phyloP scores from a whole-genome alignment of 192 early-diverging fungal genomes.

The Entomortierella beljakovae region DNA sequence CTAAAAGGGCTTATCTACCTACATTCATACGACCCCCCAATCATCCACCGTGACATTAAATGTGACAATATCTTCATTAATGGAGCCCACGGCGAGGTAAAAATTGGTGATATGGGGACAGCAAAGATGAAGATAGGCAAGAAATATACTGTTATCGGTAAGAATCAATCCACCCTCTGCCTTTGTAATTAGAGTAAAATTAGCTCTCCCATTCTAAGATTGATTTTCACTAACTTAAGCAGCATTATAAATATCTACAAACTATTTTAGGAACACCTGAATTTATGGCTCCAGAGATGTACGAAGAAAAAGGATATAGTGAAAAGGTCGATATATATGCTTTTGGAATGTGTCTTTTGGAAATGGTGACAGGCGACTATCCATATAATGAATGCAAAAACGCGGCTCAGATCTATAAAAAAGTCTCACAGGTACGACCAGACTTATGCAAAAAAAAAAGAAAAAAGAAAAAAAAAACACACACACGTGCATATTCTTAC shows the following conservation, averaged over 20 bases:
- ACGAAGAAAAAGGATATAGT: conserved; percentile 84
- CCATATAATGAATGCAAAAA: conserved; percentile 87
- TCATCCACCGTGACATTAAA: conserved; percentile 87
- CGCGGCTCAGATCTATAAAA: conserved; percentile 83
- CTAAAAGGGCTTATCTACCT: conserved; percentile 82
- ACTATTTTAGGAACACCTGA: conserved; percentile 70
- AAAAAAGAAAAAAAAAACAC: too few species aligned
- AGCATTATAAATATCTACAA: background rate
- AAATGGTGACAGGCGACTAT: conserved; percentile 89
- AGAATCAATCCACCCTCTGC: too few species aligned
- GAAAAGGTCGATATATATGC: conserved; percentile 91
- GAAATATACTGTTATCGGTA: conserved; percentile 86
- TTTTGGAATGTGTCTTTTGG: conserved; percentile 85
- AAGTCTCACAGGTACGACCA: conserved; percentile 71
- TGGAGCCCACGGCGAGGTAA: conserved; percentile 85
- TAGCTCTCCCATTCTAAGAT: conserved; percentile 9
- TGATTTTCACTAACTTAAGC: background rate
- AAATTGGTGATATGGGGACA: conserved; percentile 88
- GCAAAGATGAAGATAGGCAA: conserved; percentile 90
- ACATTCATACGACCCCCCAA: conserved; percentile 81
- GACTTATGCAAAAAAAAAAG: too few species aligned
- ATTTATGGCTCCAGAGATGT: conserved; percentile 91
- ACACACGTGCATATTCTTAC: background rate
- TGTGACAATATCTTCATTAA: conserved; percentile 92
- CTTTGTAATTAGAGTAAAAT: background rate